Evolutionary conservation across 352 stramenopile genomes (phyloP), one percentile per base, ranked within the genome.

Genomic region (Phytophthora litchii): DNA sequence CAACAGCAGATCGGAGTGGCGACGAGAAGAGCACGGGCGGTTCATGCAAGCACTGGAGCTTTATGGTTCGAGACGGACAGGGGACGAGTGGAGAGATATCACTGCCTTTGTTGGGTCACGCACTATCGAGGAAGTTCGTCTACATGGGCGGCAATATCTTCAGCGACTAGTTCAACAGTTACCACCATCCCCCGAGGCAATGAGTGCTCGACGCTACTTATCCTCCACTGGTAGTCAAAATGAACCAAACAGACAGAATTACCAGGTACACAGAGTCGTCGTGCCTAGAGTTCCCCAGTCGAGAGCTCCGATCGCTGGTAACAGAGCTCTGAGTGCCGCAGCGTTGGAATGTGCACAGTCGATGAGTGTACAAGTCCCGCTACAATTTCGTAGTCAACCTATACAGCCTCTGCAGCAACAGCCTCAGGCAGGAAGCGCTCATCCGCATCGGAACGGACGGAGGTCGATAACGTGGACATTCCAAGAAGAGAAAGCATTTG

Each of bases 31-130:
- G 51, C 87, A 95, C 59, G 70, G 61, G 14, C 69, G 86, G 11
- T 94, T 95, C 70, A 84, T 95, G 65, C 80, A 91, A 51, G 86
- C 80, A 12, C 70, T 95, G 7, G 87, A 95, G 58, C 59, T 74
- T 11, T 91, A 83, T 47, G 87, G 85, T 1, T 67, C 60, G 8
- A 60, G 76, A 37, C 52, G 54, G 11, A 88, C 54, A 10, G 78
- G 77, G 17, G 70, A 88, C 56, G 83, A 83, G 44, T 94, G 87
- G 85, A 67, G 56, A 17, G 76, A 83, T 42, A 95, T 95, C 62
- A 63, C 83, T 4, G 73, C 69, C 4, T 93, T 80, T 44, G 84
- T 95, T 9, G 75, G 77, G 29, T 88, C 86, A 21, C 75, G 83
- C 20, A 81, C 78, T 13, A 61, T 91, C 20, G 71, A 77, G 10